Evolutionary conservation across 805 yeast species (phyloP).

Genomic region (Candida railenensis): DNA sequence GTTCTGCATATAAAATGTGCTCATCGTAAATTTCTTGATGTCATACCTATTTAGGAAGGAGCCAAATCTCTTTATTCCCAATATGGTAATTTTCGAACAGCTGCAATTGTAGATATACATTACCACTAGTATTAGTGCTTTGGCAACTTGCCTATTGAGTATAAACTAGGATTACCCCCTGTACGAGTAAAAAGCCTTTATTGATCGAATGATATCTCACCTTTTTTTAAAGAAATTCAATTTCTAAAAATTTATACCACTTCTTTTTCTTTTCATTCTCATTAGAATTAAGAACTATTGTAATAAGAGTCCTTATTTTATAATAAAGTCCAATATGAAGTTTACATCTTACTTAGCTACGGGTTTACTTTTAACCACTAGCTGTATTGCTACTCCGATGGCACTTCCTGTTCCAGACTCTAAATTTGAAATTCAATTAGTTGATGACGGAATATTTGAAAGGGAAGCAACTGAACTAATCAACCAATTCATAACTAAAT

Average conservation of each 20-base stretch:
- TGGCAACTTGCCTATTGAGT: background rate
- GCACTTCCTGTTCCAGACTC: constrained; percentile 19
- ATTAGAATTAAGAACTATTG: background rate
- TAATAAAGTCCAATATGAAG: constrained; percentile 10
- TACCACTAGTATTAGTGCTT: background rate
- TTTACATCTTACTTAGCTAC: constrained; percentile 9
- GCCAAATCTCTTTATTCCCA: constrained; percentile 5
- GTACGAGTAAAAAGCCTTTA: background rate
- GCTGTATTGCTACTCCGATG: constrained; percentile 18
- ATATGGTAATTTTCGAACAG: constrained; percentile 6
- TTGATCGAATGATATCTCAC: background rate
- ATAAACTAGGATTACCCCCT: background rate
- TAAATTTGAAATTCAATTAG: constrained; percentile 15
- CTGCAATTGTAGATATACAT: too few relatives aligned
- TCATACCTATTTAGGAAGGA: constrained; percentile 10
- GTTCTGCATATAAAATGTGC: too few relatives aligned
- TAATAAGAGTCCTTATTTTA: background rate
- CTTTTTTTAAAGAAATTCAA: background rate
- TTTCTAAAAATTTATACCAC: background rate
- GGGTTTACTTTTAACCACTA: constrained; percentile 10
- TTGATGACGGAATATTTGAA: constrained; percentile 11
- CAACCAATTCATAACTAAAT: constrained; percentile 6
- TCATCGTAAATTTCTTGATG: background rate
- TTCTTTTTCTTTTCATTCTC: background rate
- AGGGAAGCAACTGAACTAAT: constrained; percentile 9